These are phyloP conservation scores for Pythium brassicae DNA, from an alignment of 352 stramenopile species.

Conservation along the genomic window DNA sequence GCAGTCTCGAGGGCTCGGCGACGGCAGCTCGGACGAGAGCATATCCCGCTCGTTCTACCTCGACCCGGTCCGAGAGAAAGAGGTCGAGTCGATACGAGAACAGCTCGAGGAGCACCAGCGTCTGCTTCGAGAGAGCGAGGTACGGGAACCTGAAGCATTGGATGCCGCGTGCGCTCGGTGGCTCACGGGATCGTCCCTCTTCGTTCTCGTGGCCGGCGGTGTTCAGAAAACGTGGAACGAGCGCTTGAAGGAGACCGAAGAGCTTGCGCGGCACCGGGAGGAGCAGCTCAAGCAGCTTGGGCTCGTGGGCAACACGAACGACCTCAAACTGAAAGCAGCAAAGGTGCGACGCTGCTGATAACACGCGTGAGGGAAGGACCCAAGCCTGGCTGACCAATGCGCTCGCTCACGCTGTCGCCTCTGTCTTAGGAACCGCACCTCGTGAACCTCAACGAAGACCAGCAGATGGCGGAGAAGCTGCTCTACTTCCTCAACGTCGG, in stretches of 20 bases:
- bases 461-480: slow-evolving; percentile 81
- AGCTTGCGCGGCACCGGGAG: slow-evolving; percentile 74
- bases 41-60: slow-evolving; percentile 15
- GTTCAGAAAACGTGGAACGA: slow-evolving; percentile 78
- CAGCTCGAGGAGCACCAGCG: slow-evolving; percentile 78
- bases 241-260: slow-evolving; percentile 72
- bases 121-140: slow-evolving; percentile 71
- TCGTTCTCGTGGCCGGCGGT: not conserved
- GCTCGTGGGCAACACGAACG: slow-evolving; percentile 49
- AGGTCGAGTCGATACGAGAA: slow-evolving; percentile 59
- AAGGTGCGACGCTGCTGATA: slow-evolving; percentile 20
- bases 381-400: too few relatives aligned
- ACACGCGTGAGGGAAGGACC: not conserved
- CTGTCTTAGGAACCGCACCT: slow-evolving; percentile 57
- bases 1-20: slow-evolving; percentile 34
- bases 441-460: slow-evolving; percentile 86
- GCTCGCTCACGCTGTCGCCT: not conserved
- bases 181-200: not conserved
- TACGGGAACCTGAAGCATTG: slow-evolving; percentile 5
- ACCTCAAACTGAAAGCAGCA: slow-evolving; percentile 53
- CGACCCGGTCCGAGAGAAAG: slow-evolving; percentile 48
- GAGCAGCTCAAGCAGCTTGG: slow-evolving; percentile 72
- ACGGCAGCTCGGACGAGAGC: slow-evolving; percentile 16
- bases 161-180: not conserved
- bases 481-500: slow-evolving; percentile 70